Percentiles rank a stretch among this genome's conserved stretches.
Evolutionary conservation across 148 eudicot species (phyloP).

Genomic region (Fallopia convolvulus): DNA sequence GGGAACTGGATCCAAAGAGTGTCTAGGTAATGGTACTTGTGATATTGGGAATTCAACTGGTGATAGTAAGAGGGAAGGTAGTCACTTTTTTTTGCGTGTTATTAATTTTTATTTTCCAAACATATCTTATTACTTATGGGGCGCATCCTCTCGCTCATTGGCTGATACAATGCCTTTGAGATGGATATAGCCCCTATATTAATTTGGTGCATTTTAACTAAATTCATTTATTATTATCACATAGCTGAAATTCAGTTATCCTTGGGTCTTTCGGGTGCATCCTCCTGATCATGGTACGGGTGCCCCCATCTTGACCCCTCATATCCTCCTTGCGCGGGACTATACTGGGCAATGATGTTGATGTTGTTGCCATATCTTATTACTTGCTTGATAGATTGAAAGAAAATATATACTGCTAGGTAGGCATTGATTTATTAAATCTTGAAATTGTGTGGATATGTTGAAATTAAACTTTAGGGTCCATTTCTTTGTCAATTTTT

Average conservation of each 20-base stretch:
- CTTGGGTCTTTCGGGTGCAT: too few relatives aligned
- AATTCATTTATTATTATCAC: too few relatives aligned
- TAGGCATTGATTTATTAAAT: background rate
- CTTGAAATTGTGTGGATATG: background rate
- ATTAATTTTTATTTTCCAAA: background rate
- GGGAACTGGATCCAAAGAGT: slow-evolving; percentile 25
- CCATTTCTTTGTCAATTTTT: background rate
- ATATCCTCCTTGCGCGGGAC: too few relatives aligned
- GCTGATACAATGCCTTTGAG: too few relatives aligned
- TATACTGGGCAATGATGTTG: too few relatives aligned
- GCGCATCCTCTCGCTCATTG: too few relatives aligned
- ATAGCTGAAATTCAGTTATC: too few relatives aligned
- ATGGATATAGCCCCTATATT: too few relatives aligned
- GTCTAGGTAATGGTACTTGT: slow-evolving; percentile 22
- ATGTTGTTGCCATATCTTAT: background rate
- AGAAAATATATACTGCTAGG: background rate
- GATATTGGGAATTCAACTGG: slow-evolving; percentile 28
- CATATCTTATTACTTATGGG: background rate
- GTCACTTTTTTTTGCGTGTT: background rate
- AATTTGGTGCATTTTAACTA: too few relatives aligned
- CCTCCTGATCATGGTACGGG: too few relatives aligned
- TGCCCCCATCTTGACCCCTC: too few relatives aligned
- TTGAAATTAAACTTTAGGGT: background rate
- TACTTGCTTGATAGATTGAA: background rate
- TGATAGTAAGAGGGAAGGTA: slow-evolving; percentile 46